phyloP scores from a whole-genome alignment of 2,329 filamentous ascomycete genomes.

The Domatiomyces catenatus region DNA sequence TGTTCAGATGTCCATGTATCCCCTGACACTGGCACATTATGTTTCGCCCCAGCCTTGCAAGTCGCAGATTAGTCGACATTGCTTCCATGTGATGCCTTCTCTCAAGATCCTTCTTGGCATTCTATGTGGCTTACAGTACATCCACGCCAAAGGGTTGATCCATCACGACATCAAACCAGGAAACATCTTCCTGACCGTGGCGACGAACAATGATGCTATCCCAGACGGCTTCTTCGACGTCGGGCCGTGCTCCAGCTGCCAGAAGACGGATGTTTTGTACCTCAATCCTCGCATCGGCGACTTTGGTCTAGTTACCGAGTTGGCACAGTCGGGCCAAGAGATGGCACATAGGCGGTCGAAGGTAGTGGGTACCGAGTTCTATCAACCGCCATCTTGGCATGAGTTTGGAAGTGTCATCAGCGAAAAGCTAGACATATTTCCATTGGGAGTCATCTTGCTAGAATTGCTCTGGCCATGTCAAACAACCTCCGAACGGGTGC shows the following conservation, averaged over 20 bases:
- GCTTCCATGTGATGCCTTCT: slow-evolving; percentile 45
- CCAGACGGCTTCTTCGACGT: slow-evolving; percentile 32
- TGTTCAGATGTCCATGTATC: slow-evolving; percentile 54
- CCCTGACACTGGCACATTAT: slow-evolving; percentile 46
- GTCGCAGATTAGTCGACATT: slow-evolving; percentile 33
- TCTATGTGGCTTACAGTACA: slow-evolving; percentile 48
- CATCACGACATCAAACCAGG: slow-evolving; percentile 55
- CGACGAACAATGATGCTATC: slow-evolving; percentile 20
- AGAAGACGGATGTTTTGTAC: slow-evolving; percentile 19
- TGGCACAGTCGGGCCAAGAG: slow-evolving; percentile 9
- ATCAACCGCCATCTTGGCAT: slow-evolving; percentile 34
- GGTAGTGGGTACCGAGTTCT: slow-evolving; percentile 47
- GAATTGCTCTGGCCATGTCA: slow-evolving; percentile 44
- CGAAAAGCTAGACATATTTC: slow-evolving; percentile 35
- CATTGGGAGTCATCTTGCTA: slow-evolving; percentile 31
- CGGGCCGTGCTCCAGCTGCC: slow-evolving; percentile 11
- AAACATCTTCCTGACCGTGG: slow-evolving; percentile 47
- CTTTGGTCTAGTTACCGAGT: slow-evolving; percentile 48
- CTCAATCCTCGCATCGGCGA: slow-evolving; percentile 50
- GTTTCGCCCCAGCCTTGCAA: slow-evolving; percentile 28
- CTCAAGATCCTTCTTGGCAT: slow-evolving; percentile 44
- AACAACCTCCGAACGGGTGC: slow-evolving; percentile 34
- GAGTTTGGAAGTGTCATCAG: slow-evolving; percentile 18
- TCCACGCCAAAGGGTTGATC: slow-evolving; percentile 45
- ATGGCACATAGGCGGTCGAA: slow-evolving; percentile 18